These are phyloP conservation scores for Nakazawaea populi DNA, from an alignment of 805 yeast genomes.

Conservation along the genomic window DNA sequence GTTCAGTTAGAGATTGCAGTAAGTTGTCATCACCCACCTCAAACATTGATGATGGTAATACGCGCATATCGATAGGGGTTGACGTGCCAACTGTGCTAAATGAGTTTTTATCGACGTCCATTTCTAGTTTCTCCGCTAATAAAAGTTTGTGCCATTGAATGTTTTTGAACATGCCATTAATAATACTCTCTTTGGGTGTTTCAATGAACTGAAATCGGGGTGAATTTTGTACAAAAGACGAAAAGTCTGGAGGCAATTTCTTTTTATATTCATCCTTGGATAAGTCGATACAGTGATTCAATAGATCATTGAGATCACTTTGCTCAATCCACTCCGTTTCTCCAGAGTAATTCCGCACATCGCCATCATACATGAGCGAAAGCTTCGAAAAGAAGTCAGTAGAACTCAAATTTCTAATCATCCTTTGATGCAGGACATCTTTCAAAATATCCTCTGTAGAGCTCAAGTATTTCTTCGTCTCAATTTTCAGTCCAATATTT, in stretches of 20 bases:
- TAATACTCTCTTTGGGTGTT: constrained; percentile 26
- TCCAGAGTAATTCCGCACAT: constrained; percentile 16
- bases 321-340: constrained; percentile 36
- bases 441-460: constrained; percentile 53
- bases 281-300: constrained; percentile 21
- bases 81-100: background rate
- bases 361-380: constrained; percentile 14
- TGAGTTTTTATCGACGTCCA: background rate
- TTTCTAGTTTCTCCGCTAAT: background rate
- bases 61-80: background rate
- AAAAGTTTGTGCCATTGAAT: constrained; percentile 31
- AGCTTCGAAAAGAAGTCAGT: constrained; percentile 3
- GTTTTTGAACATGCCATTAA: constrained; percentile 32
- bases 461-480: constrained; percentile 22
- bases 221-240: constrained; percentile 18
- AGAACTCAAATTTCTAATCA: constrained; percentile 25
- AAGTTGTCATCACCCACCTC: background rate
- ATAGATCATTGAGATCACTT: constrained; percentile 27
- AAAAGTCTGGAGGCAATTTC: constrained; percentile 10
- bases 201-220: constrained; percentile 19
- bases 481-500: constrained; percentile 4
- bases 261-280: constrained; percentile 19
- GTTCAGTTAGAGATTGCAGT: constrained; percentile 5
- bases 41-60: constrained; percentile 6
- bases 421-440: constrained; percentile 51